These are phyloP conservation scores for Diplodia sapinea DNA, from an alignment of 2,329 filamentous ascomycete genomes.

Conservation along the genomic window DNA sequence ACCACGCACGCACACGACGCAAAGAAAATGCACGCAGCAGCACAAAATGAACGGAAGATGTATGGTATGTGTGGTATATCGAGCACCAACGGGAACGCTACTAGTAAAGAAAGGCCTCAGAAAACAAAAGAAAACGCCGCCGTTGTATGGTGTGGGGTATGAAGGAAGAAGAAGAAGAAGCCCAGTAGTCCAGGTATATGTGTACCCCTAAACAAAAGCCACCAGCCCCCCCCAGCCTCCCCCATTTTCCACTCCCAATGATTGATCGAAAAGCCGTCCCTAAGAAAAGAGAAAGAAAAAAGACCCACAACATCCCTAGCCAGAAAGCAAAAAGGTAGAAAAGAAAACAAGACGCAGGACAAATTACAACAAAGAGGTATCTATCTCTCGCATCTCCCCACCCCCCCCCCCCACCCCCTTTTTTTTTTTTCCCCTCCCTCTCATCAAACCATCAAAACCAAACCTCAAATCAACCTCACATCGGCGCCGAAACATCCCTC, in stretches of 20 bases:
- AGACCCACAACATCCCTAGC: background rate
- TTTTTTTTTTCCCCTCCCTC: no score
- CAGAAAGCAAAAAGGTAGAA: background rate
- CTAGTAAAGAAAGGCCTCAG: no score
- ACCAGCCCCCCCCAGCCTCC: background rate
- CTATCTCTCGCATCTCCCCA: background rate
- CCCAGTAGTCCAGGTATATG: background rate
- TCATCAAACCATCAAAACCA: background rate
- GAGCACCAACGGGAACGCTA: no score
- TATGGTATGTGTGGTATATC: no score
- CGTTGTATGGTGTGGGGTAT: background rate
- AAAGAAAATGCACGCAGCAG: no score
- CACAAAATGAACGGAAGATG: no score
- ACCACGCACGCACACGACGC: no score
- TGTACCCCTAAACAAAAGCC: background rate
- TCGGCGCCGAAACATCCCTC: constrained; percentile 55
- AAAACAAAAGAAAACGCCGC: background rate
- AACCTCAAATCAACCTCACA: background rate
- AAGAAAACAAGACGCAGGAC: background rate
- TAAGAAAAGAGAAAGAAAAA: background rate
- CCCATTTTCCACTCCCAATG: no score
- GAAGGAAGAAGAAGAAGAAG: background rate
- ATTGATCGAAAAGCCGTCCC: background rate
- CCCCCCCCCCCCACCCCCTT: no score
- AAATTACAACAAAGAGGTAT: background rate